Evolutionary conservation across 2,329 filamentous ascomycete species (phyloP).

Genomic region (Botrytis sinoallii): DNA sequence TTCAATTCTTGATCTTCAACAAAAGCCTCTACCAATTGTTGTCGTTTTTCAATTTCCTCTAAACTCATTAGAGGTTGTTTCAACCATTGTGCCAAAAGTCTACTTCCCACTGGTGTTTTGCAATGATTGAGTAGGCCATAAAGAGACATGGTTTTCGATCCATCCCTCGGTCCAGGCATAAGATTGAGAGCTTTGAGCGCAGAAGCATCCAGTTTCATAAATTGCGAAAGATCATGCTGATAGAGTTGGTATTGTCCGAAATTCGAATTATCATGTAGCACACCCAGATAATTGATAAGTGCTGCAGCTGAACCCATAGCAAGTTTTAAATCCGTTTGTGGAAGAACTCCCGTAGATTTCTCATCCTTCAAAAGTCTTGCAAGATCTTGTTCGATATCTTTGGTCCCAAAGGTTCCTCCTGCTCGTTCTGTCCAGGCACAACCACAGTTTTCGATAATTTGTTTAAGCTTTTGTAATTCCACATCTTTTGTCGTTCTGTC

Average conservation of each 20-base stretch:
- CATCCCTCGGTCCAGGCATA: constrained; percentile 93
- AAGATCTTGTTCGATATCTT: constrained; percentile 94
- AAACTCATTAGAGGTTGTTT: constrained; percentile 96
- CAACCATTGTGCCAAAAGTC: constrained; percentile 89
- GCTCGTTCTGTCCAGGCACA: constrained; percentile 83
- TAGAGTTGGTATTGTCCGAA: constrained; percentile 97
- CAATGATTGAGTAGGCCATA: constrained; percentile 95
- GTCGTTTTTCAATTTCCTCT: constrained; percentile 82
- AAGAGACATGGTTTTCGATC: constrained; percentile 95
- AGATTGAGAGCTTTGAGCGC: constrained; percentile 92
- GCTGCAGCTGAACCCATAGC: constrained; percentile 95
- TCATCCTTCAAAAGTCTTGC: constrained; percentile 86
- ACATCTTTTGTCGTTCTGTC: constrained; percentile 81
- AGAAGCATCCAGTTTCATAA: constrained; percentile 96
- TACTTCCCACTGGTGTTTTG: constrained; percentile 90
- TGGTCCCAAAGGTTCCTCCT: constrained; percentile 73
- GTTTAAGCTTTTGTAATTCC: constrained; percentile 80
- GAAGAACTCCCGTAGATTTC: constrained; percentile 69
- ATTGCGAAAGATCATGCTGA: constrained; percentile 93
- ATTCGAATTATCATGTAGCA: constrained; percentile 87
- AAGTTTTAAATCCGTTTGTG: constrained; percentile 88
- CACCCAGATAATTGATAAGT: constrained; percentile 88
- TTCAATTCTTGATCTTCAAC: constrained; percentile 87
- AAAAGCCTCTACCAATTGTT: constrained; percentile 94
- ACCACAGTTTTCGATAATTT: constrained; percentile 89